phyloP scores from a whole-genome alignment of 345 rosid species.

The Syzygium aromaticum region DNA sequence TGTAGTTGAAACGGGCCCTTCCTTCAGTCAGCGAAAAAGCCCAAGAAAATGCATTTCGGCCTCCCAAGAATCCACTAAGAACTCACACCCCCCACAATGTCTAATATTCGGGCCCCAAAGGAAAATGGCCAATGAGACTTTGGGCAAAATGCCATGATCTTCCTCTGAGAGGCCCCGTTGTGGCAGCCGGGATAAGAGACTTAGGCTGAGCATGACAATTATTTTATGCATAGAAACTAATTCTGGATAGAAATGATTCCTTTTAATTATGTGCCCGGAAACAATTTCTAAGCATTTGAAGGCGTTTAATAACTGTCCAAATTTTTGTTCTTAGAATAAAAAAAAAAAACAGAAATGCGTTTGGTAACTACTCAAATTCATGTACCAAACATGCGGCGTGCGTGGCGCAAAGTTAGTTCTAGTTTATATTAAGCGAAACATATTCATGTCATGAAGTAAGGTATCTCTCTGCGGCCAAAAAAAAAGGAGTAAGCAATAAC shows the following conservation, averaged over 20 bases:
- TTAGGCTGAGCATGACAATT: no score
- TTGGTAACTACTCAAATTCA: not conserved
- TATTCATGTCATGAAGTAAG: not conserved
- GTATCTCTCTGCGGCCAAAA: not conserved
- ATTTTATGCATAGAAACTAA: no score
- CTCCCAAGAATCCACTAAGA: not conserved
- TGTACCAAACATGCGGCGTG: not conserved
- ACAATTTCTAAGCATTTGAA: no score
- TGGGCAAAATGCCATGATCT: not conserved
- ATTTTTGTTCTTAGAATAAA: no score
- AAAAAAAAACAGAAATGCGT: no score
- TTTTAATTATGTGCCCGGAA: no score
- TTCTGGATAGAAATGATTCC: no score
- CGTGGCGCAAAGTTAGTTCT: not conserved
- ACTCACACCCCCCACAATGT: not conserved
- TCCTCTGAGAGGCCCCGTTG: not conserved
- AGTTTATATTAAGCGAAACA: not conserved
- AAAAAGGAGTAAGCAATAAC: not conserved
- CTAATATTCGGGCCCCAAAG: not conserved
- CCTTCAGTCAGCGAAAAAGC: not conserved
- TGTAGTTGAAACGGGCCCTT: not conserved
- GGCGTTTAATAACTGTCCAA: no score
- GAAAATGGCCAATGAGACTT: not conserved
- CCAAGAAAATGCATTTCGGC: not conserved
- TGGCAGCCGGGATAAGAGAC: not conserved